These are phyloP conservation scores for Aspergillus asperescens DNA, from an alignment of 495 filamentous ascomycete genomes.

Conservation along the genomic window DNA sequence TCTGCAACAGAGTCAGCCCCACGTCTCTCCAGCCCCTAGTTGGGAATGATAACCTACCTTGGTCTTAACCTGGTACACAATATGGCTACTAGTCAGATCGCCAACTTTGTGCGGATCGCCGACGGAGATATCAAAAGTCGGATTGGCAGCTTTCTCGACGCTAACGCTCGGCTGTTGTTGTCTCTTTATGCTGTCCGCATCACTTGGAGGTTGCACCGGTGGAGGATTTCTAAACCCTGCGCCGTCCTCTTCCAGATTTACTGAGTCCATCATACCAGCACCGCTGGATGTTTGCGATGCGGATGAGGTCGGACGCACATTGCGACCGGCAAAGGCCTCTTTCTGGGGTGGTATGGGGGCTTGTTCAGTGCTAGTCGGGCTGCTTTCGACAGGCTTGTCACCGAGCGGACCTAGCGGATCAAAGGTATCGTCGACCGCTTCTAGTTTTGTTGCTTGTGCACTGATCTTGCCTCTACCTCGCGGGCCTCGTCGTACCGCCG, in stretches of 20 bases:
- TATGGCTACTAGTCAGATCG: conserved; percentile 93
- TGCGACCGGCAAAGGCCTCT: conserved; percentile 61
- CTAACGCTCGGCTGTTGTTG: conserved; percentile 76
- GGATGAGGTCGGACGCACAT: conserved; percentile 47
- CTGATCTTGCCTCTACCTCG: conserved; percentile 67
- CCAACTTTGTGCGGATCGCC: conserved; percentile 98
- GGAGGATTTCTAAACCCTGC: conserved; percentile 60
- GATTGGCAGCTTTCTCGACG: conserved; percentile 84
- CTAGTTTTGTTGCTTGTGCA: conserved; percentile 74
- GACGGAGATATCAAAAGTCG: conserved; percentile 84
- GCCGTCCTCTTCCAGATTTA: conserved; percentile 59
- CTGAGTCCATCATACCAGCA: conserved; percentile 54
- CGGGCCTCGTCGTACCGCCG: conserved; percentile 46
- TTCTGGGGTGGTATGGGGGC: conserved; percentile 89
- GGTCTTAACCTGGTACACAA: conserved; percentile 91
- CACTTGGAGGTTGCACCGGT: conserved; percentile 63
- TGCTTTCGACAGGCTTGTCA: conserved; percentile 46
- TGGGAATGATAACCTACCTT: conserved; percentile 53
- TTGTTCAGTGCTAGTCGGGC: conserved; percentile 47
- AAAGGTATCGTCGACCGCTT: conserved; percentile 84
- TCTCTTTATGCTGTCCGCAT: conserved; percentile 42
- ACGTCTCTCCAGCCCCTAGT: background rate
- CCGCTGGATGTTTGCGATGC: conserved; percentile 45
- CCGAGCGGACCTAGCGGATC: conserved; percentile 88
- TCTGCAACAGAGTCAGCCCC: conserved; percentile 48